These are phyloP conservation scores for Cladosporium oxysporum DNA, from an alignment of 2,329 filamentous ascomycete species.

Conservation along the genomic window DNA sequence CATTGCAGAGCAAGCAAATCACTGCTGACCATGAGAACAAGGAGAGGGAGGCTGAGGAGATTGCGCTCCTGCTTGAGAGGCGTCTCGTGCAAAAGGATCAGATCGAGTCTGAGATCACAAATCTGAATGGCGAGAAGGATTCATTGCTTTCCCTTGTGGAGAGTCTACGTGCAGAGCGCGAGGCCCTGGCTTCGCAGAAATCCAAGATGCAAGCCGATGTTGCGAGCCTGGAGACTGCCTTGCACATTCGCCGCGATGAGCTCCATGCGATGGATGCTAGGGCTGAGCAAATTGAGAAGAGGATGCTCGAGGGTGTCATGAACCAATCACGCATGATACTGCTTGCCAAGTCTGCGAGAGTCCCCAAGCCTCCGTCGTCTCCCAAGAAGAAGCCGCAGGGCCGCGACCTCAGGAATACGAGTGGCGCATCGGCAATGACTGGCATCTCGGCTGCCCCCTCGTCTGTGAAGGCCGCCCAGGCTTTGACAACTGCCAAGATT, in stretches of 20 bases:
- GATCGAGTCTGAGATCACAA: conserved; percentile 50
- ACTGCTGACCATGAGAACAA: conserved; percentile 76
- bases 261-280: conserved; percentile 86
- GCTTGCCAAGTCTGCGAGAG: conserved; percentile 60
- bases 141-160: conserved; percentile 55
- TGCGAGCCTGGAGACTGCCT: conserved; percentile 84
- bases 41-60: conserved; percentile 77
- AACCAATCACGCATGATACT: conserved; percentile 92
- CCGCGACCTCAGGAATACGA: conserved; percentile 43
- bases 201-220: conserved; percentile 80
- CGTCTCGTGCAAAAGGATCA: conserved; percentile 67
- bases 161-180: conserved; percentile 66
- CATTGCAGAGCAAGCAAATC: conserved; percentile 72
- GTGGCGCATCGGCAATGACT: conserved; percentile 42
- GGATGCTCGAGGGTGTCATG: conserved; percentile 93
- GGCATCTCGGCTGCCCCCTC: conserved; percentile 34
- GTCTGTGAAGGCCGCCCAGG: conserved; percentile 30
- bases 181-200: conserved; percentile 76
- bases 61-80: conserved; percentile 77
- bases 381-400: conserved; percentile 44
- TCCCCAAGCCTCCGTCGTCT: conserved; percentile 39
- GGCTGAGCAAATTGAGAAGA: conserved; percentile 84
- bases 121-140: conserved; percentile 49
- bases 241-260: conserved; percentile 86
- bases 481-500: conserved; percentile 13